Evolutionary conservation across 441 rosid genomes (phyloP).

Genomic region (Euphorbia schlechtendalii): DNA sequence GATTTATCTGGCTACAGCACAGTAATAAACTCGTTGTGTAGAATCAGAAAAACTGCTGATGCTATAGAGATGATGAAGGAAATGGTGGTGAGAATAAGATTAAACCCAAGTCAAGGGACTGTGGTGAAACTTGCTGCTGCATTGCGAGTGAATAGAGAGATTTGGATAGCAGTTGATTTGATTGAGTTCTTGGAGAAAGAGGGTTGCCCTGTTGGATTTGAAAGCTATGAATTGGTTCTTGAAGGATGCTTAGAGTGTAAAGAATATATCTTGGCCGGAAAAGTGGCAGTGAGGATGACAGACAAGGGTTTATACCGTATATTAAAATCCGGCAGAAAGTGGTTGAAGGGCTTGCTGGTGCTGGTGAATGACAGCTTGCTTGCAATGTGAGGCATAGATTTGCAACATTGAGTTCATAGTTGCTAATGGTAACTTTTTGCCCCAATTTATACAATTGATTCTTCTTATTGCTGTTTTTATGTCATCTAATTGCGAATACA

Average conservation of each 20-base stretch:
- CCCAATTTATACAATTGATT: too few relatives aligned
- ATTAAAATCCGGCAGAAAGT: slow-evolving; percentile 67
- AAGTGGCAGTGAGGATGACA: slow-evolving; percentile 62
- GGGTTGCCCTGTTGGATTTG: slow-evolving; percentile 50
- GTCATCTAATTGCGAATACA: not conserved
- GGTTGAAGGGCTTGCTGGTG: slow-evolving; percentile 49
- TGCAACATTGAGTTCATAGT: slow-evolving; percentile 50
- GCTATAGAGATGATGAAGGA: slow-evolving; percentile 52
- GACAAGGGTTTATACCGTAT: slow-evolving; percentile 76
- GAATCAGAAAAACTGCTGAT: slow-evolving; percentile 42
- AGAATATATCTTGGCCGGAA: slow-evolving; percentile 72
- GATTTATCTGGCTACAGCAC: slow-evolving; percentile 60
- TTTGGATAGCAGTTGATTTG: slow-evolving; percentile 55
- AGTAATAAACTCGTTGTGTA: slow-evolving; percentile 46
- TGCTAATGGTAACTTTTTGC: not conserved
- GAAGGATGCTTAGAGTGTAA: slow-evolving; percentile 63
- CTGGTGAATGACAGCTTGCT: slow-evolving; percentile 63
- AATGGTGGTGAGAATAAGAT: slow-evolving; percentile 62
- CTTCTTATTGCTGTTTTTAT: not conserved
- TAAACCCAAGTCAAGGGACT: slow-evolving; percentile 57
- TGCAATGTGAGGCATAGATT: slow-evolving; percentile 66
- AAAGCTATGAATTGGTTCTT: slow-evolving; percentile 46
- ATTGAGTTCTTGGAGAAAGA: slow-evolving; percentile 57
- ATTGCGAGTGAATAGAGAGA: slow-evolving; percentile 55
- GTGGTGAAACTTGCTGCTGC: slow-evolving; percentile 51